Percentiles rank a stretch among this genome's conserved stretches.
These are phyloP conservation scores for Leucaena leucocephala DNA, from an alignment of 306 rosid genomes.

Conservation along the genomic window DNA sequence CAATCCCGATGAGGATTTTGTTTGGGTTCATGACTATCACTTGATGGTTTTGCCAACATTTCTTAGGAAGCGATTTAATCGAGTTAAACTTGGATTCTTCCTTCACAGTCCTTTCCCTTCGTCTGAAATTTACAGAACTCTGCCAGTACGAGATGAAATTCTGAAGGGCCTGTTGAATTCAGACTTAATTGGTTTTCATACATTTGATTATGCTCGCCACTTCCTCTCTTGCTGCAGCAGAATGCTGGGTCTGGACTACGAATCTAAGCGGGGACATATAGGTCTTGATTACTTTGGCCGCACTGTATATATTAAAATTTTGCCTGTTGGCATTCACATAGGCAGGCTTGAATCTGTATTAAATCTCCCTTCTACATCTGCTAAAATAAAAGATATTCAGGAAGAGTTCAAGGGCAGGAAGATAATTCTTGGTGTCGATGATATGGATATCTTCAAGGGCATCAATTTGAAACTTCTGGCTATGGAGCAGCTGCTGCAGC, in stretches of 20 bases:
- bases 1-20: constrained; percentile 77
- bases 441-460: constrained; percentile 84
- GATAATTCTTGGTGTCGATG: constrained; percentile 66
- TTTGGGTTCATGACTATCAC: constrained; percentile 87
- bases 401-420: constrained; percentile 64
- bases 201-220: constrained; percentile 89
- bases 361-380: constrained; percentile 61
- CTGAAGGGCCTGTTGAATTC: constrained; percentile 73
- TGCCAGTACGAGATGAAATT: constrained; percentile 78
- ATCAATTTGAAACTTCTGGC: constrained; percentile 74
- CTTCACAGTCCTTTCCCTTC: constrained; percentile 87
- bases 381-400: constrained; percentile 67
- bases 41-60: constrained; percentile 81
- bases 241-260: constrained; percentile 83
- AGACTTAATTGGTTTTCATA: constrained; percentile 81
- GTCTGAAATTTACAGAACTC: constrained; percentile 79
- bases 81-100: constrained; percentile 80
- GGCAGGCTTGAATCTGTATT: constrained; percentile 72
- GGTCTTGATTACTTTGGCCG: constrained; percentile 86
- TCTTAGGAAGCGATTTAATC: constrained; percentile 62
- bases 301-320: constrained; percentile 70
- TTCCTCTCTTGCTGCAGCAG: constrained; percentile 89
- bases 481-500: constrained; percentile 72
- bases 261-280: constrained; percentile 80
- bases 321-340: constrained; percentile 87